Conservation (phyloP, 768 basidiomycete genomes). For the Mycena rosella region DNA sequence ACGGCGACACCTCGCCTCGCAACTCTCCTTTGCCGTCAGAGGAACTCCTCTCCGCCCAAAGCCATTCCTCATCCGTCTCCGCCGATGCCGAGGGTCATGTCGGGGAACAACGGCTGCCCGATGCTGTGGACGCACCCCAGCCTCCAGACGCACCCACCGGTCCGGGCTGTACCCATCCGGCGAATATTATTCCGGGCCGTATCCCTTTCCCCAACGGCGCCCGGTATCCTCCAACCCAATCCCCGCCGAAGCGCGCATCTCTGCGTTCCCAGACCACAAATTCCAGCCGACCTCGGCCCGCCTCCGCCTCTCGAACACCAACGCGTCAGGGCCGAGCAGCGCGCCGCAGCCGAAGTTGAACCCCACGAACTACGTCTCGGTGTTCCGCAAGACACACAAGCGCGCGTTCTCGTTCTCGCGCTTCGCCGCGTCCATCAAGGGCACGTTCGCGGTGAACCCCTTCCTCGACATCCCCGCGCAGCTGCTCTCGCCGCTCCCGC, state of each 20-base stretch:
- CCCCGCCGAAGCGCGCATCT: conserved; percentile 19
- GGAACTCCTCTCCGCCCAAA: conserved; percentile 28
- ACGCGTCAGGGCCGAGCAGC: neutral
- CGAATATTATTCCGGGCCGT: conserved; percentile 8
- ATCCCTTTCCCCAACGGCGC: conserved; percentile 21
- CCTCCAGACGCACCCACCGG: neutral
- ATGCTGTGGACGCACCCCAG: neutral
- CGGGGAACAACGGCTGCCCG: conserved; percentile 4
- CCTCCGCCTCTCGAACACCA: conserved; percentile 13
- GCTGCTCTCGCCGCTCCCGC: conserved; percentile 48
- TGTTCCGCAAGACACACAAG: conserved; percentile 46
- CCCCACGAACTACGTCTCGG: conserved; percentile 49
- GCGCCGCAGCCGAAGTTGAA: conserved; percentile 27
- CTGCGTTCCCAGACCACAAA: conserved; percentile 33
- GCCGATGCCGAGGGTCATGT: neutral
- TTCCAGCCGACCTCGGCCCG: conserved; percentile 9
- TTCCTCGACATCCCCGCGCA: conserved; percentile 53
- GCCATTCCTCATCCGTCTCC: conserved; percentile 11
- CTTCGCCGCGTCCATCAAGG: conserved; percentile 47
- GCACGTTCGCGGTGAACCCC: conserved; percentile 56
- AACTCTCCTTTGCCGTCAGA: conserved; percentile 28
- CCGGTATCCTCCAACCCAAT: conserved; percentile 17
- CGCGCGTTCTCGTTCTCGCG: conserved; percentile 38
- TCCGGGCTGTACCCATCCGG: neutral
- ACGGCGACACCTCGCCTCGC: conserved; percentile 20